Base-by-base conservation (phyloP, 768 basidiomycete genomes). In the Termitomyces sp. region DNA sequence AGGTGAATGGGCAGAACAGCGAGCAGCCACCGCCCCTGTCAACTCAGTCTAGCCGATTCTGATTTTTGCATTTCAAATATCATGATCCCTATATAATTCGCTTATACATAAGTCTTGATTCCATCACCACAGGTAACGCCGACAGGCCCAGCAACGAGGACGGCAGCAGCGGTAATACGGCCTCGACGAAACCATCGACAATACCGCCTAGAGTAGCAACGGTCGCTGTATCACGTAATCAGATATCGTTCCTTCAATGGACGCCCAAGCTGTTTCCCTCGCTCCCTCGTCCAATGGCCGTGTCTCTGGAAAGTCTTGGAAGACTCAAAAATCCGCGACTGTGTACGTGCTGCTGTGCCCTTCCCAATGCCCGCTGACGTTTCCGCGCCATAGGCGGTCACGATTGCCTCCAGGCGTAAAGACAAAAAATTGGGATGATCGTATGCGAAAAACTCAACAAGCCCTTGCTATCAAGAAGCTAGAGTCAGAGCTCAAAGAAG, bases 251-350 rank as follows among this genome's bases (percentile, higher is more conserved):
- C n/a, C 52, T 42, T 32, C 65, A 25, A 55, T 55, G 62, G 52
- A 63, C 47, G 15, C 63, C 29, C 54, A 67, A 52, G 59, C 68
- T 52, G 56, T 80, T 17, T 62, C 77, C 32, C 72, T 91, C 32
- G 75, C 83, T 9, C 74, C 83, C n/a, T 85, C 89, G 0, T 78
- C 86, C 36, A 81, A 81, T 60, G 90, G 90, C 12, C 81, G 90
- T 40, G 74, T 80, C 8, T 91, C 89, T 1, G 84, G 89, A 34
- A 92, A 91, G 73, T 68, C 79, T 61, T 92, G 90, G 89, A 88
- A 86, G 70, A 61, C 66, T 4, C 62, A 61, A 38, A 85, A 85
- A 68, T 67, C 77, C 3, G 74, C 85, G 8, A 82, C 82, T 37
- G 77, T 80, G 86, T 86, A 72, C 49, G 80, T 67, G 10, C 12